Conservation (phyloP, 768 basidiomycete genomes). For the Rhodotorula diobovata region DNA sequence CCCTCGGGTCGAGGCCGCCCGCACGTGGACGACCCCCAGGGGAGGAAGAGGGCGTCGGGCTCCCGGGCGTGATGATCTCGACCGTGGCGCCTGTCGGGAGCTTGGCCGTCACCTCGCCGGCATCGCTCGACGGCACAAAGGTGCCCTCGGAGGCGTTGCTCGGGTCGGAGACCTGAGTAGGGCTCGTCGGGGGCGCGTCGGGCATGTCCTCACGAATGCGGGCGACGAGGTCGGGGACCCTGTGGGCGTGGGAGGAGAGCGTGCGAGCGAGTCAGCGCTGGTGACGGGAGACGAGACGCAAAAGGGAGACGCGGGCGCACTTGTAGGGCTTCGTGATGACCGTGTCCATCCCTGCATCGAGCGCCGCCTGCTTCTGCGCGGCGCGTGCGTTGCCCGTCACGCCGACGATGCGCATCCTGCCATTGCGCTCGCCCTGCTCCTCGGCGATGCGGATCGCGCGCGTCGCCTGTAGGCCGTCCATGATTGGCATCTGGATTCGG, state of each 20-base stretch:
- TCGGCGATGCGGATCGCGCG: slow-evolving; percentile 28
- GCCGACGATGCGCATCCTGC: slow-evolving; percentile 34
- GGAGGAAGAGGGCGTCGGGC: neutral
- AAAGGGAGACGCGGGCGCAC: neutral
- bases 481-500: slow-evolving; percentile 30
- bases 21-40: neutral
- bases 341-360: slow-evolving; percentile 37
- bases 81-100: neutral
- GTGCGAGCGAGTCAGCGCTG: neutral
- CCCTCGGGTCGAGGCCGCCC: too few species aligned
- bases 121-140: neutral
- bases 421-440: neutral
- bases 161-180: neutral
- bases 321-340: slow-evolving; percentile 43
- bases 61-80: neutral
- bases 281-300: too few species aligned
- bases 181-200: neutral
- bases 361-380: slow-evolving; percentile 37
- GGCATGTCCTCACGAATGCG: neutral
- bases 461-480: slow-evolving; percentile 39
- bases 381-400: slow-evolving; percentile 42
- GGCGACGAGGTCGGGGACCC: slow-evolving; percentile 19
- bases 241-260: neutral
- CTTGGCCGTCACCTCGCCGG: neutral
- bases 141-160: neutral